Base-by-base conservation (phyloP, 2,329 filamentous ascomycete genomes). In the Cercospora sp. region DNA sequence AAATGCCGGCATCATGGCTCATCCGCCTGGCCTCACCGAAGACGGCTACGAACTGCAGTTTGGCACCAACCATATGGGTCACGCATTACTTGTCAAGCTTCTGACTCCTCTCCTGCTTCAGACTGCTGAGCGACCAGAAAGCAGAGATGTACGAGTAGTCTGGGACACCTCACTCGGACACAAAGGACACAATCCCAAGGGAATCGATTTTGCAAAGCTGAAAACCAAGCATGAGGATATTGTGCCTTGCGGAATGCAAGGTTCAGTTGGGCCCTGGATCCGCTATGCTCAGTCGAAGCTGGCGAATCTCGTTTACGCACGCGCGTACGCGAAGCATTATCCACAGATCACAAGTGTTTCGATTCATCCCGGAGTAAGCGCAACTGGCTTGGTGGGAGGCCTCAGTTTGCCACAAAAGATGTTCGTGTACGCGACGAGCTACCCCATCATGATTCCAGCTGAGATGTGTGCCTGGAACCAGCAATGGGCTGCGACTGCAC, bases 241-340 rank as follows among this genome's bases (percentile, higher is more conserved):
- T 26, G 59, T 66, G 16, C 60, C 55, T 16, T 30, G 65, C 51
- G 51, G 51, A 4, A 34, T 65, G 16, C 62, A 65, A 59, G 12
- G 26, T 28, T 40, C 43, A 10, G 18, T 62, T 7, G 66, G 63
- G 13, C 68, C 68, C 6, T 72, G 69, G 69, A 13, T 66, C 13
- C 80, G 83, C 28, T 86, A 87, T 74, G 83, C 82, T 3, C 79
- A 82, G 51, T 81, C 80, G 34, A 86, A 86, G 70, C 79, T 86
- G 5, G 83, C 83, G 4, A 85, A 85, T 55, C 76, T 86, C 12
- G 79, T 85, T 0, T 85, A 81, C 71, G 77, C 82, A 0, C 73
- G 77, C 6, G 77, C 82, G 51, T 77, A 85, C 2, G 81, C 82
- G 0, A 67, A 73, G 13, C 78, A 77, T 0, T 82, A 85, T 69